A percentile compares a stretch with the other conserved stretches of the same genome.
These are phyloP conservation scores for Phytomonas sp. DNA, from an alignment of 208 protist species.

Conservation along the genomic window DNA sequence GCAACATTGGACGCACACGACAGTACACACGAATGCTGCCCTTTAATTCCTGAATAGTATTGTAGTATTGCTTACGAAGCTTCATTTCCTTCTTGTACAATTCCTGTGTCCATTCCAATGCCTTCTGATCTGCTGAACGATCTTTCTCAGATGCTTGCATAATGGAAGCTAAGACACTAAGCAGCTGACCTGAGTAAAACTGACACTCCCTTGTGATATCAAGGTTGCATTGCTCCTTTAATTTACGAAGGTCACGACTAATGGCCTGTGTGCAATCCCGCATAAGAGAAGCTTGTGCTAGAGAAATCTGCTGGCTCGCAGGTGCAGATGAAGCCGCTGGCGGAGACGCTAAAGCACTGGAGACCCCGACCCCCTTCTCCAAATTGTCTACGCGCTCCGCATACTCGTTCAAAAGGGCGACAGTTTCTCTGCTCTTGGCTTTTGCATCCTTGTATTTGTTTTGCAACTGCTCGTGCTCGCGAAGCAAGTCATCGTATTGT, in stretches of 20 bases:
- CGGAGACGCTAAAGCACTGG: conserved; percentile 2
- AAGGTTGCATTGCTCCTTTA: conserved; percentile 50
- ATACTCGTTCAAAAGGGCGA: conserved; percentile 55
- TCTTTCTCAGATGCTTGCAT: conserved; percentile 61
- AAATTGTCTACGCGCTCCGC: conserved; percentile 49
- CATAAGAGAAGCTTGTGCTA: conserved; percentile 35
- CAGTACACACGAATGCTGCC: conserved; percentile 93
- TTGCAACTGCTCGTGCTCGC: conserved; percentile 78
- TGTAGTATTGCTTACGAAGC: conserved; percentile 91
- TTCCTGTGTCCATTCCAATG: conserved; percentile 83
- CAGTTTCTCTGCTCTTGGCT: conserved; percentile 76
- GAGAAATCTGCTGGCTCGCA: conserved; percentile 8
- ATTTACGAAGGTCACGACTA: conserved; percentile 51
- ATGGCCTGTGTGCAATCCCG: conserved; percentile 44
- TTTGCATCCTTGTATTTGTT: conserved; percentile 91
- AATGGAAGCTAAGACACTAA: conserved; percentile 65
- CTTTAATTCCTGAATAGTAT: conserved; percentile 89
- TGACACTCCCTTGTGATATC: conserved; percentile 60
- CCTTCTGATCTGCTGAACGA: conserved; percentile 61
- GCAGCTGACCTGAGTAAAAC: conserved; percentile 61
- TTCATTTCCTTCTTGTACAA: conserved; percentile 88
- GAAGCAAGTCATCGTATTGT: conserved; percentile 71
- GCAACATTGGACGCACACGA: conserved; percentile 86
- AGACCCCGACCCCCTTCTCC: conserved; percentile 26
- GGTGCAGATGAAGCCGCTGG: conserved; percentile 3